These are phyloP conservation scores for Phytophthora agathidicida DNA, from an alignment of 352 stramenopile species.

Conservation along the genomic window DNA sequence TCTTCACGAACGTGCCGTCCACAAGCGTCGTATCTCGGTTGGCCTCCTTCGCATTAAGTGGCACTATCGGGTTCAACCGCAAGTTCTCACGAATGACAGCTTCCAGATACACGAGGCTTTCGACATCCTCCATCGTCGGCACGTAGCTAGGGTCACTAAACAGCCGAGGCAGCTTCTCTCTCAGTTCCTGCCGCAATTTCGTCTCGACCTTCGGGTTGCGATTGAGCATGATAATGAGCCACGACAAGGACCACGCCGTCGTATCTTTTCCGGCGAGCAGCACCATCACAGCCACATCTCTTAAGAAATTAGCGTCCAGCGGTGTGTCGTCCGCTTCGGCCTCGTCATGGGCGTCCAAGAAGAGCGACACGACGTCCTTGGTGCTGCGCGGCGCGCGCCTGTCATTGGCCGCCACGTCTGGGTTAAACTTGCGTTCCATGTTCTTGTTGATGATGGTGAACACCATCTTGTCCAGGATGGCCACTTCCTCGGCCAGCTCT, in stretches of 20 bases:
- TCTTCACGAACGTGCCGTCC: conserved; percentile 61
- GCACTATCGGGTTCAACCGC: conserved; percentile 67
- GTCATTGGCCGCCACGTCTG: conserved; percentile 15
- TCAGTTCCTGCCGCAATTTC: conserved; percentile 56
- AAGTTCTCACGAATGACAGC: conserved; percentile 68
- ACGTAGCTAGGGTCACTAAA: conserved; percentile 38
- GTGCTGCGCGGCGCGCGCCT: conserved; percentile 17
- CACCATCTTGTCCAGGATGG: conserved; percentile 46
- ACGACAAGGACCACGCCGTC: conserved; percentile 70
- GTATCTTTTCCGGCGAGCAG: conserved; percentile 80
- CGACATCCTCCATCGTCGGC: conserved; percentile 53
- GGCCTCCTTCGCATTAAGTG: conserved; percentile 59
- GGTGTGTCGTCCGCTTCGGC: conserved; percentile 15
- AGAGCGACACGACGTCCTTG: conserved; percentile 56
- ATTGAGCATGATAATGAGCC: conserved; percentile 74
- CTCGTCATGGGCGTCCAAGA: conserved; percentile 42
- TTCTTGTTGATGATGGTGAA: conserved; percentile 55
- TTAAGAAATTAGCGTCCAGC: conserved; percentile 55
- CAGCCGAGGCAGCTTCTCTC: conserved; percentile 38
- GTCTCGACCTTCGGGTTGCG: conserved; percentile 58
- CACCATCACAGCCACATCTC: conserved; percentile 74
- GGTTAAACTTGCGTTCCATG: conserved; percentile 41
- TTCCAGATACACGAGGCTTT: conserved; percentile 61
- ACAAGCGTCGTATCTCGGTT: conserved; percentile 58
- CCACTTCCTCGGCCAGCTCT: conserved; percentile 32